Conservation (phyloP, 257 asterid genomes). For the Galeopsis tetrahit region DNA sequence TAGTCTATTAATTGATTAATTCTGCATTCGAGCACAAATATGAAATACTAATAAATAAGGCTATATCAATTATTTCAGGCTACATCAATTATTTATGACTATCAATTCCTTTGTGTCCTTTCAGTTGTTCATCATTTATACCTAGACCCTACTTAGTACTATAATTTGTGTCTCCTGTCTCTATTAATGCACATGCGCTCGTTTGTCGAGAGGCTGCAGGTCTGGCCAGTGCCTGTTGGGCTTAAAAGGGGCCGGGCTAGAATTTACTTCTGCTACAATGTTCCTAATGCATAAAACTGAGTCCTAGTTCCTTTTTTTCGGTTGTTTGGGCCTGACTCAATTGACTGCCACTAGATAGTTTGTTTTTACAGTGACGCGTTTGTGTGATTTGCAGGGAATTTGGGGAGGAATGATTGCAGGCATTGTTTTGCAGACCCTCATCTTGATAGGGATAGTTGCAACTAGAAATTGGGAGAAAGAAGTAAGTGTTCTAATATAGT, state of each 20-base stretch:
- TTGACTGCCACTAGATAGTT: no score
- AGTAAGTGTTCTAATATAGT: conserved; percentile 42
- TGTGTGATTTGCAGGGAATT: conserved; percentile 61
- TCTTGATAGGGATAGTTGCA: conserved; percentile 55
- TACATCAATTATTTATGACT: neutral
- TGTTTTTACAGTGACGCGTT: neutral
- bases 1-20: neutral
- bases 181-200: neutral
- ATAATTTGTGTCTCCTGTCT: neutral
- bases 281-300: no score
- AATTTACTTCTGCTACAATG: no score
- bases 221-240: no score
- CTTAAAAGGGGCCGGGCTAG: no score
- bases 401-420: conserved; percentile 96
- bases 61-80: neutral
- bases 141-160: neutral
- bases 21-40: neutral
- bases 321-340: neutral
- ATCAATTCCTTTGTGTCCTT: neutral
- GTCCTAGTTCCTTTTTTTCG: no score
- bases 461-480: conserved; percentile 81
- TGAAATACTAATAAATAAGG: neutral
- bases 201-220: no score
- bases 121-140: neutral
- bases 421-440: conserved; percentile 66